Conservation (phyloP, 2,329 filamentous ascomycete species). For the Chaetomium sp. region DNA sequence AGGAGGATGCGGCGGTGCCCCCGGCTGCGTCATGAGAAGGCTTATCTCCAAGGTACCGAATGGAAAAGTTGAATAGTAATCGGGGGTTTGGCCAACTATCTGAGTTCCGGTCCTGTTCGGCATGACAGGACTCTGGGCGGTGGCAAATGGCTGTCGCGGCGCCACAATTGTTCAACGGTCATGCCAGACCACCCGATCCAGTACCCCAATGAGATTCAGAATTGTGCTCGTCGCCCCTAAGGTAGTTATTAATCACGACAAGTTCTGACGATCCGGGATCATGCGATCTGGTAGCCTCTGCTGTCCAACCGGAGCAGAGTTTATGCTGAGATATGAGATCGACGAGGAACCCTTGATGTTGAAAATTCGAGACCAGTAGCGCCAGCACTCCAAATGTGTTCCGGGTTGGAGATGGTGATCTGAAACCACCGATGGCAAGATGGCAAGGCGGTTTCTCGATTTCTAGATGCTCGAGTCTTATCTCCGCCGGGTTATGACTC, state of each 20-base stretch:
- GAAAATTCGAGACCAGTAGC: neutral
- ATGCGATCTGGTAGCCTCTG: neutral
- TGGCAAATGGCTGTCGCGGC: neutral
- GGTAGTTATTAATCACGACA: neutral
- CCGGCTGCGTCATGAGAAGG: neutral
- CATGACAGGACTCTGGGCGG: neutral
- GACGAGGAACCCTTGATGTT: slow-evolving; percentile 5
- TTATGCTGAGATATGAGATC: slow-evolving; percentile 1
- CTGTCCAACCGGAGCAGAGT: neutral
- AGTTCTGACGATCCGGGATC: neutral
- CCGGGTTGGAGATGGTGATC: neutral
- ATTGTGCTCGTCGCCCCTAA: neutral
- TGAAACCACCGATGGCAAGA: neutral
- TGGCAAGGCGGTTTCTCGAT: neutral
- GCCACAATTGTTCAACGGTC: neutral
- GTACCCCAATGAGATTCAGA: neutral
- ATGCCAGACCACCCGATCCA: neutral
- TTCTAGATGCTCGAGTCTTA: neutral
- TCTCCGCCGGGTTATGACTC: neutral
- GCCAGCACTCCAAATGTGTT: neutral
- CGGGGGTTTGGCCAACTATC: neutral
- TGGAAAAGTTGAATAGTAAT: neutral
- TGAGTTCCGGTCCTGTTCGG: neutral
- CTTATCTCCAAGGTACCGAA: neutral
- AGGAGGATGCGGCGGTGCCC: neutral